Conservation (phyloP, 805 yeast species). For the Kodamaea laetipori region DNA sequence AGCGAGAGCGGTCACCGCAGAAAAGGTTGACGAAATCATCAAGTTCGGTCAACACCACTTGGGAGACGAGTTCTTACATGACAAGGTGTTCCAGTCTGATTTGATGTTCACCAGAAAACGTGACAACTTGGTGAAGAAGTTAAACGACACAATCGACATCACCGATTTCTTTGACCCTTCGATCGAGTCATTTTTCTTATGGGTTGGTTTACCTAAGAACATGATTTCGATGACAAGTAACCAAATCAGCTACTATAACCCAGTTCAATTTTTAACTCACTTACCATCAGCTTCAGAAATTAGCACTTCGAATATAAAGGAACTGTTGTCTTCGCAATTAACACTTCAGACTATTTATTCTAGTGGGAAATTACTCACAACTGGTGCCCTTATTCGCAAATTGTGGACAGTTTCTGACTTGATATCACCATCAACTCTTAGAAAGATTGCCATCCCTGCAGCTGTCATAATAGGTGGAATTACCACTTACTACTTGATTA, state of each 20-base stretch:
- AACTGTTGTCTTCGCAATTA: constrained; percentile 37
- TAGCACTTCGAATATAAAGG: constrained; percentile 28
- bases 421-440: constrained; percentile 42
- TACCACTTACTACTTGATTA: constrained; percentile 61
- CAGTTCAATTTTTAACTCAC: constrained; percentile 30
- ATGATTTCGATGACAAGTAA: constrained; percentile 26
- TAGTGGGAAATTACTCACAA: constrained; percentile 41
- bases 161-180: constrained; percentile 83
- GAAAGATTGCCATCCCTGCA: constrained; percentile 56
- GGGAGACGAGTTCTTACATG: constrained; percentile 61
- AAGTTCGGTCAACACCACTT: constrained; percentile 62
- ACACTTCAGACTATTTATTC: constrained; percentile 44
- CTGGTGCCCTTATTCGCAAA: constrained; percentile 45
- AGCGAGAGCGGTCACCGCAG: constrained; percentile 63
- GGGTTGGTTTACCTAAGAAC: constrained; percentile 44
- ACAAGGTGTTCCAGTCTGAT: constrained; percentile 64
- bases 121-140: constrained; percentile 60
- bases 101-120: constrained; percentile 80
- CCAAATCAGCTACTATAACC: constrained; percentile 37
- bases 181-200: constrained; percentile 54
- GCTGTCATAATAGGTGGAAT: constrained; percentile 52
- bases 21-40: constrained; percentile 63
- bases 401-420: constrained; percentile 35
- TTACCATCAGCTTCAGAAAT: constrained; percentile 15
- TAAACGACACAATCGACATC: constrained; percentile 61